Conservation (phyloP, 2,329 filamentous ascomycete genomes). For the Aspergillus pseudonomiae region DNA sequence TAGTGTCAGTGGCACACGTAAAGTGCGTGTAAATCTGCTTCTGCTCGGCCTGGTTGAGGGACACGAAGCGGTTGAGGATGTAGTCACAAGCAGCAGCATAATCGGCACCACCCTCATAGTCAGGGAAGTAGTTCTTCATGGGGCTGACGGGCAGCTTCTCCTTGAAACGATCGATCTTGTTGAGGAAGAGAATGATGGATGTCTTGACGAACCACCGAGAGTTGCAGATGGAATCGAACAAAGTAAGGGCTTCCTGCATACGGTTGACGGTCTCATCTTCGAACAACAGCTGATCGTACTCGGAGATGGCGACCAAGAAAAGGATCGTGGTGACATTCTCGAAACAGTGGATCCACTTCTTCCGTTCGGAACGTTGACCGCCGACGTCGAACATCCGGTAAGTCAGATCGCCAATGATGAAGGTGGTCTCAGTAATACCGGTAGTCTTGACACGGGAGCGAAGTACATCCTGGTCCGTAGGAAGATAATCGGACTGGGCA, state of each 20-base stretch:
- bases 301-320: slow-evolving; percentile 94
- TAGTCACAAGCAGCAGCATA: slow-evolving; percentile 97
- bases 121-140: slow-evolving; percentile 76
- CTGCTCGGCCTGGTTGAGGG: slow-evolving; percentile 96
- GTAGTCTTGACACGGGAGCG: slow-evolving; percentile 97
- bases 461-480: slow-evolving; percentile 92
- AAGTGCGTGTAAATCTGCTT: slow-evolving; percentile 99
- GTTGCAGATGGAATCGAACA: slow-evolving; percentile 75
- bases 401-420: slow-evolving; percentile 91
- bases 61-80: slow-evolving; percentile 97
- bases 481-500: slow-evolving; percentile 87
- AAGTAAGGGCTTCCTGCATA: slow-evolving; percentile 72
- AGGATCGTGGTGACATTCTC: slow-evolving; percentile 97
- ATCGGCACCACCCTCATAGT: slow-evolving; percentile 88
- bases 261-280: slow-evolving; percentile 91
- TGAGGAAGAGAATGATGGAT: slow-evolving; percentile 72
- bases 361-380: slow-evolving; percentile 91
- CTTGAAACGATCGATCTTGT: slow-evolving; percentile 77
- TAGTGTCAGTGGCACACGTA: slow-evolving; percentile 97
- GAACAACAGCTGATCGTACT: slow-evolving; percentile 94
- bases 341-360: slow-evolving; percentile 99
- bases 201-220: slow-evolving; percentile 74
- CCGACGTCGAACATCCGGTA: slow-evolving; percentile 98
- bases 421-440: slow-evolving; percentile 94
- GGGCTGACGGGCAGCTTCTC: slow-evolving; percentile 73